A percentile compares a stretch with the other conserved stretches of the same genome.
These are phyloP conservation scores for Darksidea phi DNA, from an alignment of 495 filamentous ascomycete genomes.

Conservation along the genomic window DNA sequence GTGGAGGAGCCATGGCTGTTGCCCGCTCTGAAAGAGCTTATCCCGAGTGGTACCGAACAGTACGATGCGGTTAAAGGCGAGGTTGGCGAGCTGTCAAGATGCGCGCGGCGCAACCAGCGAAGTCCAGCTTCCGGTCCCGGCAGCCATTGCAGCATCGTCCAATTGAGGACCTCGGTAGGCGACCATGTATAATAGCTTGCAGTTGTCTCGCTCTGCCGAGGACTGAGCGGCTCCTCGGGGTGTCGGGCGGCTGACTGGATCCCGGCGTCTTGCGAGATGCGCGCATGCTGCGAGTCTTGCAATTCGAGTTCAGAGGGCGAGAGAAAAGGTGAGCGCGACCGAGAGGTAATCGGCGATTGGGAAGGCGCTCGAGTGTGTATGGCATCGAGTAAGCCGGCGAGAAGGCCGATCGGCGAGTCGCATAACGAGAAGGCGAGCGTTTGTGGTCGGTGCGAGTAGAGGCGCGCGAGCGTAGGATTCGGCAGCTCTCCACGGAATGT, in stretches of 20 bases:
- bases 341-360: slow-evolving; percentile 4
- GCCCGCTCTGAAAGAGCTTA: slow-evolving; percentile 37
- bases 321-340: slow-evolving; percentile 30
- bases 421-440: slow-evolving; percentile 42
- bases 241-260: slow-evolving; percentile 3
- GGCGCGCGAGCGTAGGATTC: slow-evolving; percentile 12
- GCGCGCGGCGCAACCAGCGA: slow-evolving; percentile 39
- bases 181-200: slow-evolving; percentile 37
- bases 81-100: slow-evolving; percentile 6
- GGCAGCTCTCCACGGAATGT: not conserved
- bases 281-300: slow-evolving; percentile 4
- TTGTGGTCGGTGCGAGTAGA: slow-evolving; percentile 39
- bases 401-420: slow-evolving; percentile 43
- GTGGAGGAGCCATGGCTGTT: slow-evolving; percentile 10
- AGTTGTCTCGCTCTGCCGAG: slow-evolving; percentile 22
- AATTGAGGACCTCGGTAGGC: slow-evolving; percentile 41
- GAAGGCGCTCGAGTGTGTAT: slow-evolving; percentile 32
- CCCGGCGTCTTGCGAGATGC: not conserved
- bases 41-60: slow-evolving; percentile 39
- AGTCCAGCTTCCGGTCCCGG: slow-evolving; percentile 43
- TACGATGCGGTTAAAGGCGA: slow-evolving; percentile 29
- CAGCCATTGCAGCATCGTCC: slow-evolving; percentile 47
- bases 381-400: slow-evolving; percentile 41
- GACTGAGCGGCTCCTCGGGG: slow-evolving; percentile 9
- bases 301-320: slow-evolving; percentile 25